A percentile compares a stretch with the other conserved stretches of the same genome.
phyloP scores from a whole-genome alignment of 1,284 basidiomycete species.

The Cryptococcus floricola region DNA sequence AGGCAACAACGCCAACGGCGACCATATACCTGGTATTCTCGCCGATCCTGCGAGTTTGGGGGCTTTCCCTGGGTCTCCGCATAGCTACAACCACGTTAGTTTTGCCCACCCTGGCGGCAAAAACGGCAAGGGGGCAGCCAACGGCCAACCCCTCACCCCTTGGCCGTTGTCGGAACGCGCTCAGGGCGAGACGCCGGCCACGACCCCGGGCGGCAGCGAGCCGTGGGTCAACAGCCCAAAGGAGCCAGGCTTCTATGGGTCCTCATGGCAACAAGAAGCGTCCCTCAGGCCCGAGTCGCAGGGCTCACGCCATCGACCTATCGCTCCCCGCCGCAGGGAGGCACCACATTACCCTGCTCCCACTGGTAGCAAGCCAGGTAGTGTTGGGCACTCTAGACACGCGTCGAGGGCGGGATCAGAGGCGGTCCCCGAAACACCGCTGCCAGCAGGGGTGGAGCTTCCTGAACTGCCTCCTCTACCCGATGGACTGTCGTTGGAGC shows the following conservation, averaged over 20 bases:
- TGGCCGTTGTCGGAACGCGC: constrained; percentile 27
- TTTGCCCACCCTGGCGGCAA: constrained; percentile 7
- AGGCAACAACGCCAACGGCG: background rate
- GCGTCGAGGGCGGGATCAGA: constrained; percentile 10
- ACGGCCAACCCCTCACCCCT: background rate
- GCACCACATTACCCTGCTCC: constrained; percentile 19
- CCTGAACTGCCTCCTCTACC: constrained; percentile 41
- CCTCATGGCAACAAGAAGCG: background rate
- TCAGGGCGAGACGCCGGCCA: constrained; percentile 30
- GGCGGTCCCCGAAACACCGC: constrained; percentile 5
- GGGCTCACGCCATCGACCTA: constrained; percentile 12
- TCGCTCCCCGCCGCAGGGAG: constrained; percentile 18
- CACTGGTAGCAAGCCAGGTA: constrained; percentile 6
- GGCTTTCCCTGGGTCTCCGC: background rate
- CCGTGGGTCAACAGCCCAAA: constrained; percentile 27
- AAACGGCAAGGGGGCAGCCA: background rate
- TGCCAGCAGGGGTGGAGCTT: constrained; percentile 13
- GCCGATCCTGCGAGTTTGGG: constrained; percentile 2
- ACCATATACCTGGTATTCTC: constrained; percentile 1
- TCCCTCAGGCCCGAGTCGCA: background rate
- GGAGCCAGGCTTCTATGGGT: constrained; percentile 23
- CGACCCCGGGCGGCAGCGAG: constrained; percentile 35
- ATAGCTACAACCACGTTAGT: constrained; percentile 1
- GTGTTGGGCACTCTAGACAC: constrained; percentile 6
- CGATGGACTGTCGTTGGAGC: constrained; percentile 41